Percentiles rank a stretch among this genome's conserved stretches.
These are phyloP conservation scores for Clathrospora elynae DNA, from an alignment of 2,329 filamentous ascomycete species.

Conservation along the genomic window DNA sequence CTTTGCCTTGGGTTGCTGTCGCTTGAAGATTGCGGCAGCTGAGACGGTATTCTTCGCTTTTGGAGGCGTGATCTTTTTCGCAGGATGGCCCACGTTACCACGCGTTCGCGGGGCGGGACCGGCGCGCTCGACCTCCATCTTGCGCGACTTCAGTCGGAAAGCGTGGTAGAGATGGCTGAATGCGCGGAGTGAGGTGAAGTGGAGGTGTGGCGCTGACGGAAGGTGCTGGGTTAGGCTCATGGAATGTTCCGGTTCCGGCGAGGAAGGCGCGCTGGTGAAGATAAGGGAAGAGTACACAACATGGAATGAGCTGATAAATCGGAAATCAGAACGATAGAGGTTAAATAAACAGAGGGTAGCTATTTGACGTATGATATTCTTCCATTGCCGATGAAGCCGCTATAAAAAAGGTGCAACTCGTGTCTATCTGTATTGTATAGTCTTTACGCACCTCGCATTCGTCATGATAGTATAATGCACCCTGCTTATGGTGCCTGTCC, in stretches of 20 bases:
- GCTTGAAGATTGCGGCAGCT: constrained; percentile 36
- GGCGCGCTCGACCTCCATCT: constrained; percentile 8
- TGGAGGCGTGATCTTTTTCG: constrained; percentile 1
- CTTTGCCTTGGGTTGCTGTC: constrained; percentile 13
- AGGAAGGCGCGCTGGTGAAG: constrained; percentile 13
- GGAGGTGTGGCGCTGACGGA: constrained; percentile 2
- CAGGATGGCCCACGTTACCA: neutral
- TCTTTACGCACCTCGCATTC: neutral
- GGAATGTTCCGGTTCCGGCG: constrained; percentile 6
- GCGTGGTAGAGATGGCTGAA: neutral
- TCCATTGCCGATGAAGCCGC: too few species aligned
- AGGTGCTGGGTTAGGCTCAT: constrained; percentile 8
- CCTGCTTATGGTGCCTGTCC: constrained; percentile 27
- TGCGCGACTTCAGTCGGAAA: neutral
- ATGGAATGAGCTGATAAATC: too few species aligned
- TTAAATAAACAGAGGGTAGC: too few species aligned
- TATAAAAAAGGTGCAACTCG: neutral
- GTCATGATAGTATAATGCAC: neutral
- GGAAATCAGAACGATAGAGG: too few species aligned
- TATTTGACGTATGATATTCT: neutral
- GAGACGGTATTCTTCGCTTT: constrained; percentile 24
- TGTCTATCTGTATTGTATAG: neutral
- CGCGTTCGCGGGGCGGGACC: neutral
- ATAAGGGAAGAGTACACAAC: neutral
- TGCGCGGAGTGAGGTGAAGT: neutral